Base-by-base conservation (phyloP, 2,329 filamentous ascomycete species). In the Trichoderma harzianum region DNA sequence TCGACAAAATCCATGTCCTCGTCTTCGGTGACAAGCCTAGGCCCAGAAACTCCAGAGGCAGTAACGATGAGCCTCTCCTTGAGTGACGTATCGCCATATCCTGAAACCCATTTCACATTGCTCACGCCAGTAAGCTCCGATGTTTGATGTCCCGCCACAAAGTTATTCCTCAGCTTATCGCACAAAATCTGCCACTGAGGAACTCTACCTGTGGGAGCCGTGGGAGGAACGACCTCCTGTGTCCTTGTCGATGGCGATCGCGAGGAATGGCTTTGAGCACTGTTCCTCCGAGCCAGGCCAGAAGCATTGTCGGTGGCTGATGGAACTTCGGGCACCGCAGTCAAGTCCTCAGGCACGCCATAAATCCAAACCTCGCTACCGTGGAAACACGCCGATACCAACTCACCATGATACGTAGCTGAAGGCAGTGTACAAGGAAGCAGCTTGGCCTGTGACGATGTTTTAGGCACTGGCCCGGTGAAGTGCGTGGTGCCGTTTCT, bases 401-500 rank as follows among this genome's bases (percentile, higher is more conserved):
- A 84, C 65, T 94, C 91, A 18, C 92, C 92, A 71, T 87, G 84
- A 70, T 87, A 87, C n/a, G 89, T 92, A 2, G 91, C 87, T 3
- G 92, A 86, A 12, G 93, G 92, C 34, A 93, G 79, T 10, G 92
- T 93, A 71, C 86, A 90, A 2, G 93, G 93, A 3, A 90, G 79
- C 12, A 92, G 83, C 71, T 89, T 90, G n/a, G 86, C 84, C 65
- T 87, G 85, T 7, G 86, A 85, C 7, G 79, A 77, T 7, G 84
- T 78, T 36, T 83, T 84, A 5, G 89, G 88, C 12, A 86, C 81
- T 1, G 93, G 93, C 0, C 91, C 92, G 4, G 91, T 91, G 77
- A 95, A 95, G 78, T 94, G 94, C 1, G 91, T 93, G 10, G 92
- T 92, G 51, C 92, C 92, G 74, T 93, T 93, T 62, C 91, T 87